phyloP scores from a whole-genome alignment of 2,329 filamentous ascomycete genomes.

The Ambrosiella xylebori region DNA sequence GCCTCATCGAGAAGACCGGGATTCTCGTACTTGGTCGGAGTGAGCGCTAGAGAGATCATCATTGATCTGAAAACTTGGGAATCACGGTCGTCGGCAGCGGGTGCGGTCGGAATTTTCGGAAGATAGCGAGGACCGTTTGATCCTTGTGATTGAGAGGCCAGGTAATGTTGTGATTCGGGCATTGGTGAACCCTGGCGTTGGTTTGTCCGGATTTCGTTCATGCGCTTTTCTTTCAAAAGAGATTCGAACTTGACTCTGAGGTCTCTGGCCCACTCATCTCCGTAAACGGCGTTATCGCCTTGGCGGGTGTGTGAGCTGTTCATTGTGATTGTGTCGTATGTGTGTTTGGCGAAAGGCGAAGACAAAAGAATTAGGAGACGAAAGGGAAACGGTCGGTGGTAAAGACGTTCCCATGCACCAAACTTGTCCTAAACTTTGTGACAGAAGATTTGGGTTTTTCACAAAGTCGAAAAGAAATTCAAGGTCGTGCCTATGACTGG shows the following conservation, averaged over 20 bases:
- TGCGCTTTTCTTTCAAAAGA: conserved; percentile 66
- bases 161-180: conserved; percentile 16
- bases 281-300: conserved; percentile 27
- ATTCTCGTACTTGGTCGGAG: conserved; percentile 90
- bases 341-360: background rate
- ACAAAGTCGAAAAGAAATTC: background rate
- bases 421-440: background rate
- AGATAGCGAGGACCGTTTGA: conserved; percentile 30
- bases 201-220: conserved; percentile 51
- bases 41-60: conserved; percentile 68
- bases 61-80: conserved; percentile 67
- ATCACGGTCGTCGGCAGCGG: conserved; percentile 43
- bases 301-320: conserved; percentile 7
- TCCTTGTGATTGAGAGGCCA: conserved; percentile 20
- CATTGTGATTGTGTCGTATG: conserved; percentile 6
- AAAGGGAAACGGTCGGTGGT: background rate
- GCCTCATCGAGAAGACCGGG: conserved; percentile 88
- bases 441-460: background rate
- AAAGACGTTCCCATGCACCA: background rate
- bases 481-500: background rate
- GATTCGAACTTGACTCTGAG: conserved; percentile 74
- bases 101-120: conserved; percentile 51
- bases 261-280: conserved; percentile 61
- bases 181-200: conserved; percentile 41
- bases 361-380: background rate